Conservation (phyloP, 1,139 yeast species). For the Yamadazyma pseudoaaseri region DNA sequence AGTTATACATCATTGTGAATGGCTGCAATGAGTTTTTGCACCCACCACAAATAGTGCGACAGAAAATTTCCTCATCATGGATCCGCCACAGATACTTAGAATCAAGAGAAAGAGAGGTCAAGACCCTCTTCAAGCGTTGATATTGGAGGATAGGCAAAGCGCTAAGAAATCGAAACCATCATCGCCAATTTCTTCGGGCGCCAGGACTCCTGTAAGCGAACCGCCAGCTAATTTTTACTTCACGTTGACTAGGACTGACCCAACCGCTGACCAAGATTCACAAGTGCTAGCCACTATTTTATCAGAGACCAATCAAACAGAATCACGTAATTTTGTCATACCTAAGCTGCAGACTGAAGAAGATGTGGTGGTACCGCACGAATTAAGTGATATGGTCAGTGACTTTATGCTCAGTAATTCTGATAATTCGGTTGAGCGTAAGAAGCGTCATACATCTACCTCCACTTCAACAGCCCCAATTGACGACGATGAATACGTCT, state of each 20-base stretch:
- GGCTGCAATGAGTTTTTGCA: slow-evolving; percentile 2
- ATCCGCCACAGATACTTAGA: slow-evolving; percentile 69
- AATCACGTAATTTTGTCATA: slow-evolving; percentile 30
- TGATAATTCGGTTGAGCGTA: slow-evolving; percentile 4
- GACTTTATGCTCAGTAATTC: slow-evolving; percentile 40
- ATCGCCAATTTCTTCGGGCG: slow-evolving; percentile 28
- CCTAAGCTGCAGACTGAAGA: slow-evolving; percentile 38
- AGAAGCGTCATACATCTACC: slow-evolving; percentile 9
- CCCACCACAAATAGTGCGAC: no score
- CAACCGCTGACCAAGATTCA: slow-evolving; percentile 14
- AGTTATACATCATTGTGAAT: slow-evolving; percentile 8
- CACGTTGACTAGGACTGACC: slow-evolving; percentile 65
- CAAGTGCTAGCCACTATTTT: slow-evolving; percentile 12
- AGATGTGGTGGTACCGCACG: slow-evolving; percentile 50
- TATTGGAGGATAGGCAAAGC: slow-evolving; percentile 36
- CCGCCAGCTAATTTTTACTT: slow-evolving; percentile 38
- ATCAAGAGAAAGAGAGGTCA: slow-evolving; percentile 84
- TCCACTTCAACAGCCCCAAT: neutral
- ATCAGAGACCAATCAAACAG: slow-evolving; percentile 11
- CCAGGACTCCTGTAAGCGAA: slow-evolving; percentile 15
- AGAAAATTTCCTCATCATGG: no score
- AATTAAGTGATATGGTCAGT: slow-evolving; percentile 66
- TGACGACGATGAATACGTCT: slow-evolving; percentile 77
- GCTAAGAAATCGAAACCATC: slow-evolving; percentile 47
- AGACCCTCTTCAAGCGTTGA: slow-evolving; percentile 82